Evolutionary conservation across 140 eudicot genomes (phyloP), one percentile per base, ranked within the genome.

Genomic region (Anethum foeniculum): DNA sequence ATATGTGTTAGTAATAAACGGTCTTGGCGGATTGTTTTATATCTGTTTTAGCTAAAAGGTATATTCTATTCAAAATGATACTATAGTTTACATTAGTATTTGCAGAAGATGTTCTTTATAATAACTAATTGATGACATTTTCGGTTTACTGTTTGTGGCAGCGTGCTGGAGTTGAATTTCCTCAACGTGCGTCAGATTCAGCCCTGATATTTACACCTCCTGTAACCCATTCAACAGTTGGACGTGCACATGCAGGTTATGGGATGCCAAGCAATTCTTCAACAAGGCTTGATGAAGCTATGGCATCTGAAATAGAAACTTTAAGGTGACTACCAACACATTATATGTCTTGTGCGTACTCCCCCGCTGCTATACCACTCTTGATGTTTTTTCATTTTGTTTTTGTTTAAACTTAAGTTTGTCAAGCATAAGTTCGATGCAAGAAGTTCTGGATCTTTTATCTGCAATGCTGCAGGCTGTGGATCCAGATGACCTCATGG

Each of bases 401-500:
- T 28, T 9, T 62, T 71, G 4, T 38, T 36, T 27, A 16, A 44
- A 67, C 58, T 41, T 81, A 81, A 95, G 99, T 81, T 77, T 83
- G 62, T 84, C 96, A n/a, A 83, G 82, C 89, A 84, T 93, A 49
- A 89, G 82, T 77, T 87, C 98, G 38, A 95, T 95, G 92, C 89
- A 84, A 76, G 86, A 88, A 84, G 96, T 86, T 79, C 81, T 90
- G 67, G 97, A 88, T 83, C 97, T 95, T 79, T 82, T 95, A 82
- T 81, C 93, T 25, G 98, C 91, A 84, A 93, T 95, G 96, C 85
- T 95, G 82, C 92, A 88, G 90, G 99, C 97, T 82, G 91, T 91
- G 82, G 85, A 92, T 85, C 92, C 96, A 79, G 85, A 83, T 75
- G 97, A 93, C 87, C 91, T 86, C 43, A 78, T 78, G 86, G 99